Percentiles rank a stretch among this genome's conserved stretches.
These are phyloP conservation scores for Chionographis japonica DNA, from an alignment of 106 monocot species.

Conservation along the genomic window DNA sequence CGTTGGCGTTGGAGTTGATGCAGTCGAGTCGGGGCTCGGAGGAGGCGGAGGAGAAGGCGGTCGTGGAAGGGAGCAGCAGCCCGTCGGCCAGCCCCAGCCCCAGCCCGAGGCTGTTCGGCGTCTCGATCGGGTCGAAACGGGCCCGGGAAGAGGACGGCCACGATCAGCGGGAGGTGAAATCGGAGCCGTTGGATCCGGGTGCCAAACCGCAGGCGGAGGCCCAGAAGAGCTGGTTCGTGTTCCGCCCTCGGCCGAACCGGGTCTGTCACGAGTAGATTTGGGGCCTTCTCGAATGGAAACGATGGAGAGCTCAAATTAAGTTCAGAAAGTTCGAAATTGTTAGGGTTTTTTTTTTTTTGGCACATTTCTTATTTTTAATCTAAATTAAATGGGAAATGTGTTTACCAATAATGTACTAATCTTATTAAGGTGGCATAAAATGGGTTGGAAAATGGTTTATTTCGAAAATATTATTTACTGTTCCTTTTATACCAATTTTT, in stretches of 20 bases:
- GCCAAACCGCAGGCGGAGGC: constrained; percentile 1
- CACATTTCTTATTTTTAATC: too few relatives aligned
- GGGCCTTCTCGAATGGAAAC: too few relatives aligned
- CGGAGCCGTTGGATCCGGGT: constrained; percentile 32
- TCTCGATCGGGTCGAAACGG: constrained; percentile 50
- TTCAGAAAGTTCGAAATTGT: too few relatives aligned
- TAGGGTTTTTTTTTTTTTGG: too few relatives aligned
- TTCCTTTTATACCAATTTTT: too few relatives aligned
- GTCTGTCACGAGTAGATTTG: neutral
- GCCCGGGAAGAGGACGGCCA: constrained; percentile 18
- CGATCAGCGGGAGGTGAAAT: constrained; percentile 19
- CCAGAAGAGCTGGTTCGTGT: neutral
- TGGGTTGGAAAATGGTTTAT: too few relatives aligned
- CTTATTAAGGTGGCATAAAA: too few relatives aligned
- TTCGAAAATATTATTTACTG: too few relatives aligned
- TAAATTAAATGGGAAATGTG: too few relatives aligned
- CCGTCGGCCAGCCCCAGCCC: neutral
- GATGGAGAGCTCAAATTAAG: too few relatives aligned
- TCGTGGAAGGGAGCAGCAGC: neutral
- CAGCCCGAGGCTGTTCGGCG: constrained; percentile 48
- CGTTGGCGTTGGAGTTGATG: constrained; percentile 9
- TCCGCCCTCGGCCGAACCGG: neutral
- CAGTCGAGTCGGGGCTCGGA: constrained; percentile 3
- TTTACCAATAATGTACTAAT: too few relatives aligned
- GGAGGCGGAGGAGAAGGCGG: constrained; percentile 5